A percentile compares a stretch with the other conserved stretches of the same genome.
phyloP scores from a whole-genome alignment of 345 rosid genomes.

The Eucalyptus erythrocorys region DNA sequence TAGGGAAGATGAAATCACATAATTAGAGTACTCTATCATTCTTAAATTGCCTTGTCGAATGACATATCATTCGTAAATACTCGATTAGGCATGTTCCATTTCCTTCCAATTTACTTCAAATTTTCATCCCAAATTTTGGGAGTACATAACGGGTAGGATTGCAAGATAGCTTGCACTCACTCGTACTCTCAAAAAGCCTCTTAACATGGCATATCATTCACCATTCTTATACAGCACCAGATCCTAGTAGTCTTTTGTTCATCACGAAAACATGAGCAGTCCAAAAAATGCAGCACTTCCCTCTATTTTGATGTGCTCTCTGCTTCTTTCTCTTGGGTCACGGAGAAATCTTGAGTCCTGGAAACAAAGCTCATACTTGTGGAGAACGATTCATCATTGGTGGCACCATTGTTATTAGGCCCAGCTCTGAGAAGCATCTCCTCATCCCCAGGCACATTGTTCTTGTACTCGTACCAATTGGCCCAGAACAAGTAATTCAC shows the following conservation, averaged over 20 bases:
- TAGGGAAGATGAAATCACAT: not conserved
- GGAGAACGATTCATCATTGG: not conserved
- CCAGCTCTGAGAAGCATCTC: not conserved
- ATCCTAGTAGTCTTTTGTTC: not conserved
- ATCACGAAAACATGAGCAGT: not conserved
- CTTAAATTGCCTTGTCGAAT: not conserved
- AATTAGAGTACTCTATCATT: not conserved
- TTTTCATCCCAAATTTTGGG: not conserved
- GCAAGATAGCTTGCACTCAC: not conserved
- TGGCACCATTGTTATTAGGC: not conserved
- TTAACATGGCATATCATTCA: not conserved
- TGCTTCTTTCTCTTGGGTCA: not conserved
- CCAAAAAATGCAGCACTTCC: not conserved
- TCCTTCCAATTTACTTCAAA: not conserved
- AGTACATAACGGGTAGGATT: not conserved
- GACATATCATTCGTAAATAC: not conserved
- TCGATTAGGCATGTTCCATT: not conserved
- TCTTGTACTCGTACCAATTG: constrained; percentile 19
- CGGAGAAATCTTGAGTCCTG: not conserved
- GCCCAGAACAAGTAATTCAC: constrained; percentile 18
- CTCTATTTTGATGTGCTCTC: not conserved
- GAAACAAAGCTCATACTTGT: not conserved
- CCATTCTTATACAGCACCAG: not conserved
- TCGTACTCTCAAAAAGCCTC: not conserved
- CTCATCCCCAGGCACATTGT: not conserved